Base-by-base conservation (phyloP, 2,329 filamentous ascomycete species). In the Paracoccidioides brasiliensis region DNA sequence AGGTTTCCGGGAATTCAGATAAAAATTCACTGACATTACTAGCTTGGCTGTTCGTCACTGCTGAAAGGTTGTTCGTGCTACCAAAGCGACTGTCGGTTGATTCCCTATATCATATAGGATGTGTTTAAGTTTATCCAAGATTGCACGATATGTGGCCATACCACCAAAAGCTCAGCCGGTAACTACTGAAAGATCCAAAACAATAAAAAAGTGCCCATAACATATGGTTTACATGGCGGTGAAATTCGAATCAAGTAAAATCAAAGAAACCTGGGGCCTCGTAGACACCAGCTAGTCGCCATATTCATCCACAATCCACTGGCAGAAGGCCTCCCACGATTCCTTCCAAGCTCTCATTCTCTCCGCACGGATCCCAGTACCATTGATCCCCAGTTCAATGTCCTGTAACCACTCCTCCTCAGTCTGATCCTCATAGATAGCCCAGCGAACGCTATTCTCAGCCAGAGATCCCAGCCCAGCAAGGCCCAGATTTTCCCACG, bases 401-500 rank as follows among this genome's bases (percentile, higher is more conserved):
- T 83, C 86, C 55, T 80, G 77, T 28, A 78, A 70, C 89, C 90
- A 96, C 48, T 84, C 81, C 6, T 82, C 79, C 9, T 79, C 70
- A 22, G 72, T 78, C 67, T 89, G 82, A 62, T 96, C 90, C 67
- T 95, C 89, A 63, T 90, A 94, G 28, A 85, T 86, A 7, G 89
- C 85, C 88, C 89, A 97, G 43, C 88, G 80, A 46, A 97, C 83
- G 61, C 88, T 94, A 66, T 95, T 97, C 76, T 97, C 90, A 0
- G 90, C 91, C 63, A 98, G 77, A 56, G 84, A 86, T 0, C 86
- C 91, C 53, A 97, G 72, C 0, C 90, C 91, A 9, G 88, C 89
- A 2, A 97, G 77, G 0, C 90, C 93, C 12, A 96, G 79, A 65
- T 94, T 95, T 57, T 95, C 85, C 81, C 90, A 93, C 0, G 88